phyloP scores from a whole-genome alignment of 129 eudicot species.

The Centella asiatica region DNA sequence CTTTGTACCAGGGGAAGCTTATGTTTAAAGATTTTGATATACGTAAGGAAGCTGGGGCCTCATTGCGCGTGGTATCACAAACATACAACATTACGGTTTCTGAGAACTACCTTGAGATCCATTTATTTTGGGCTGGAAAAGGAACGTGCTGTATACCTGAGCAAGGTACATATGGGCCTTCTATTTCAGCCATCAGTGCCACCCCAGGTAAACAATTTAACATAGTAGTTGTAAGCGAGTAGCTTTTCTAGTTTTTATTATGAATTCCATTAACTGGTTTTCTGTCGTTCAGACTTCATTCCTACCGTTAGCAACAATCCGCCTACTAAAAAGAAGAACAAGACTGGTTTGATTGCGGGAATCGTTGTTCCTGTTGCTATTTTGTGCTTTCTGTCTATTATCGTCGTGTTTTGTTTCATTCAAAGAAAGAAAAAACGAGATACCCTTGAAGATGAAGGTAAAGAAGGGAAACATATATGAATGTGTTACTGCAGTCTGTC shows the following conservation, averaged over 20 bases:
- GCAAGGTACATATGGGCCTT: slow-evolving; percentile 76
- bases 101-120: slow-evolving; percentile 69
- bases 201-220: slow-evolving; percentile 46
- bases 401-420: slow-evolving; percentile 27
- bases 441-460: slow-evolving; percentile 57
- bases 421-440: slow-evolving; percentile 41
- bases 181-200: slow-evolving; percentile 77
- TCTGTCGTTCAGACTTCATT: neutral
- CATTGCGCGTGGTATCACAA: slow-evolving; percentile 43
- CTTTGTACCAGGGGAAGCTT: slow-evolving; percentile 42
- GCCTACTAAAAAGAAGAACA: slow-evolving; percentile 27
- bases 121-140: slow-evolving; percentile 91
- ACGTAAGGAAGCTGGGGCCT: slow-evolving; percentile 47
- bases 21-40: slow-evolving; percentile 62
- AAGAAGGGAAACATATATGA: neutral
- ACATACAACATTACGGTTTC: slow-evolving; percentile 37
- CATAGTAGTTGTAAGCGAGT: neutral
- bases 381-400: slow-evolving; percentile 26
- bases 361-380: slow-evolving; percentile 42
- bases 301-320: slow-evolving; percentile 2
- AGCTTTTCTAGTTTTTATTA: slow-evolving; percentile 2
- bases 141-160: slow-evolving; percentile 84
- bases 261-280: neutral
- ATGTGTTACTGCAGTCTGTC: neutral
- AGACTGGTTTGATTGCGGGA: slow-evolving; percentile 56